Evolutionary conservation across 202 grass and related monocot genomes (phyloP), one percentile per base, ranked within the genome.

Genomic region (Alloteropsis angusta): DNA sequence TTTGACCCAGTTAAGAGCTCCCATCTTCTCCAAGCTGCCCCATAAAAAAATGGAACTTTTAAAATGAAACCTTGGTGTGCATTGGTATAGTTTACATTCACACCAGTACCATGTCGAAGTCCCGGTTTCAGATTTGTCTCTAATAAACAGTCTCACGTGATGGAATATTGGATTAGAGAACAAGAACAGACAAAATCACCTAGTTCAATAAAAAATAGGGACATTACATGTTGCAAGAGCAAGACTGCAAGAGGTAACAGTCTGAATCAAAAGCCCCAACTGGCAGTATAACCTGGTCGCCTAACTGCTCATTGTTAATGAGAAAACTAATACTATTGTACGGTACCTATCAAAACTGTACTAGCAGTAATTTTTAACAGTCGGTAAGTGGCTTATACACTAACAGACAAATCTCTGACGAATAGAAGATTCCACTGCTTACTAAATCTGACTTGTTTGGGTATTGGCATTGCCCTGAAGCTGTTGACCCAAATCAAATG

Each of bases 11-110:
- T 91, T 72, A 72, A 97, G 90, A 82, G 84, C 93, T 25, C 93
- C 93, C 86, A 97, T 71, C 45, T 89, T 97, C 66, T 89, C 60
- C 76, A 97, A 91, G 25, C 93, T 93, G 88, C 71, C 72, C 84
- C 28, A 30, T 30, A 81, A 73, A 32, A 5, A 22, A 75, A 55
- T 35, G 14, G 13, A 62, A 52, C 5, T 34, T 46, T 68, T 57
- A 45, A 64, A 64, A 71, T 30, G 64, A 43, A 81, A 71, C 22
- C 2, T 46, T 47, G 26, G 10, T 26, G 39, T 9, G 17, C n/a
- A 16, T 34, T 75, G 6, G 13, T 21, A 62, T 62, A 58, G 14
- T 4, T 71, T 69, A 49, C 8, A 37, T 55, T 65, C 35, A 23
- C 48, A 38, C 30, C 13, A 65, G 17, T n/a, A 75, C 44, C 14